Evolutionary conservation across 2,329 filamentous ascomycete genomes (phyloP).

Genomic region (Aspergillus brunneoviolaceus): DNA sequence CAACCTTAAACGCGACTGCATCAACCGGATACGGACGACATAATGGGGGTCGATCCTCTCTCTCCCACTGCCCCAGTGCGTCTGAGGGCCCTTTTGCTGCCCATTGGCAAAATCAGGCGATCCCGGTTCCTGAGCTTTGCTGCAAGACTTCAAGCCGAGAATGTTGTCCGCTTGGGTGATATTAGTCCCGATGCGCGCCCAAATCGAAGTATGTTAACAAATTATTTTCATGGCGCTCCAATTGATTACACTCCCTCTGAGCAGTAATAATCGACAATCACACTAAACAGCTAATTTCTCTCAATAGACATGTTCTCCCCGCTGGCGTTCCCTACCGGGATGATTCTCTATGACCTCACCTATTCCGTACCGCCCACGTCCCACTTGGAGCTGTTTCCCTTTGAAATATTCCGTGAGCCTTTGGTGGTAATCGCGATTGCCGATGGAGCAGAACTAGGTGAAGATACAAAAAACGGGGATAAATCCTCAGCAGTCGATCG

Average conservation of each 20-base stretch:
- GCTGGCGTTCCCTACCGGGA: conserved; percentile 78
- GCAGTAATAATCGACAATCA: neutral
- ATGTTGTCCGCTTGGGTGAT: conserved; percentile 80
- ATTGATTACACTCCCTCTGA: neutral
- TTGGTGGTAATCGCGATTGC: conserved; percentile 80
- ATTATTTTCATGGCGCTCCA: neutral
- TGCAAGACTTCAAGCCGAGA: conserved; percentile 72
- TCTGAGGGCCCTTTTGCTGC: conserved; percentile 82
- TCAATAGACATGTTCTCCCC: conserved; percentile 86
- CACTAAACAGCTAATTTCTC: conserved; percentile 23
- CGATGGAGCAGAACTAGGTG: conserved; percentile 69
- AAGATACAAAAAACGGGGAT: conserved; percentile 21
- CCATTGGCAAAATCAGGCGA: conserved; percentile 80
- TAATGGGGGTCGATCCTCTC: conserved; percentile 84
- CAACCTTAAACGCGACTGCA: conserved; percentile 27
- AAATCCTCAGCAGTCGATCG: conserved; percentile 23
- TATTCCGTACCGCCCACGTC: conserved; percentile 77
- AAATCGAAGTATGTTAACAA: conserved; percentile 69
- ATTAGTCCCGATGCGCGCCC: conserved; percentile 81
- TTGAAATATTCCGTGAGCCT: conserved; percentile 85
- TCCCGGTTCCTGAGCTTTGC: conserved; percentile 78
- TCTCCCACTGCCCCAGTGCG: conserved; percentile 88
- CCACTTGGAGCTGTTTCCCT: conserved; percentile 77
- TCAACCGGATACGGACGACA: conserved; percentile 49
- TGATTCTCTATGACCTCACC: conserved; percentile 83